Base-by-base conservation (phyloP, 2,329 filamentous ascomycete genomes). In the Neonectria faginata region DNA sequence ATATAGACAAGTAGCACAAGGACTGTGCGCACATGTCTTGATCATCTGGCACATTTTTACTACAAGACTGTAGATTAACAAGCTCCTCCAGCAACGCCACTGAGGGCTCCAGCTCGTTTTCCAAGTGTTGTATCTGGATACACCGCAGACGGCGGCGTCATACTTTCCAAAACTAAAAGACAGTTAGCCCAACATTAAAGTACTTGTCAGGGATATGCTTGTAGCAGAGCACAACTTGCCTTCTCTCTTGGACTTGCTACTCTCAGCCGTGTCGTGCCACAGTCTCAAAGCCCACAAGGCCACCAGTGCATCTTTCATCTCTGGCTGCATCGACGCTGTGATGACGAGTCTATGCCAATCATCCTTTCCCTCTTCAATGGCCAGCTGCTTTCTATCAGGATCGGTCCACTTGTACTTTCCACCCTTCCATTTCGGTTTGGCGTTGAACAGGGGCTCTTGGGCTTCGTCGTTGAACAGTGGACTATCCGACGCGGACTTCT, bases 261-360 rank as follows among this genome's bases (percentile, higher is more conserved):
- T 18, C 5, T 55, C 47, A 1, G 39, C 22, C 22, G 50, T 25
- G 11, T 64, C 31, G 27, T 70, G 42, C 66, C 68, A 70, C 14
- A 70, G 29, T n/a, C 60, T 64, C 36, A 70, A 48, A 0, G 45
- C 45, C 67, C 68, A 70, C 10, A 64, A 11, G 2, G 67, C 68
- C 5, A 55, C 65, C 3, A 70, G 20, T 7, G 50, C 57, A 7
- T 69, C 62, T n/a, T 16, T 59, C 2, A 44, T 41, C 1, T 29
- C 27, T 39, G 52, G 27, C 0, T 33, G 8, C 0, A 70, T 11
- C 8, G 51, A 22, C 1, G 18, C 8, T 16, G 59, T 42, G 1
- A 70, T 47, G 3, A 54, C 29, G 1, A 69, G 20, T 33, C 27
- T 62, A 5, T 50, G 18, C 1, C 27, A 10, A 1, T 18, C 22